These are phyloP conservation scores for Schizochytrium sp. DNA, from an alignment of 108 stramenopile species.

Conservation along the genomic window DNA sequence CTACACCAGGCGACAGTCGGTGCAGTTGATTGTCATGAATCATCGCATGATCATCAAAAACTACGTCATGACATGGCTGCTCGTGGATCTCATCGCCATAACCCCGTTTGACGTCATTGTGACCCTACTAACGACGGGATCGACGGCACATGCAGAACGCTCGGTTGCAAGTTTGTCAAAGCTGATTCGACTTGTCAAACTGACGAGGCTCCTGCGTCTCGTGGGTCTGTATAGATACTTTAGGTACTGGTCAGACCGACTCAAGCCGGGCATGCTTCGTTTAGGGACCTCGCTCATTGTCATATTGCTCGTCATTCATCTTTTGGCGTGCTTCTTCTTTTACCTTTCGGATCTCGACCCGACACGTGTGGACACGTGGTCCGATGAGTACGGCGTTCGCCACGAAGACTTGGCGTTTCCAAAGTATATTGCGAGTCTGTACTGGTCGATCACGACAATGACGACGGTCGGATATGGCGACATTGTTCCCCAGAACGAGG, in stretches of 20 bases:
- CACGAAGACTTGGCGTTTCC: neutral
- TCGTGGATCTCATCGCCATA: neutral
- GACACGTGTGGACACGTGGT: neutral
- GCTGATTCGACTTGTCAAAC: neutral
- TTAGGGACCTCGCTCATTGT: neutral
- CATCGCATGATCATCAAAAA: neutral
- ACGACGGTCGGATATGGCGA: conserved; percentile 31
- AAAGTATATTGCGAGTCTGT: conserved; percentile 17
- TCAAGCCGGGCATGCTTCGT: neutral
- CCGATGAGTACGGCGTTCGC: neutral
- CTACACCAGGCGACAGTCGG: neutral
- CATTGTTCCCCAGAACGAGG: neutral
- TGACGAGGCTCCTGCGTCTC: neutral
- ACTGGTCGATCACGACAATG: conserved; percentile 32
- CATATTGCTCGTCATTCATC: neutral
- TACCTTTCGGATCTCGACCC: neutral
- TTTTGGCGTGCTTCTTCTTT: neutral
- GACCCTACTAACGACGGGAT: neutral
- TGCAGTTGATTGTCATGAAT: neutral
- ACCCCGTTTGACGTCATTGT: neutral
- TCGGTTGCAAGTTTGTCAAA: neutral
- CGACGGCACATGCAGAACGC: too few relatives aligned
- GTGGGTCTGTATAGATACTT: neutral
- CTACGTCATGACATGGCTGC: neutral
- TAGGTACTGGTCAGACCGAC: neutral